Base-by-base conservation (phyloP, 345 rosid species). In the Psidium guajava region DNA sequence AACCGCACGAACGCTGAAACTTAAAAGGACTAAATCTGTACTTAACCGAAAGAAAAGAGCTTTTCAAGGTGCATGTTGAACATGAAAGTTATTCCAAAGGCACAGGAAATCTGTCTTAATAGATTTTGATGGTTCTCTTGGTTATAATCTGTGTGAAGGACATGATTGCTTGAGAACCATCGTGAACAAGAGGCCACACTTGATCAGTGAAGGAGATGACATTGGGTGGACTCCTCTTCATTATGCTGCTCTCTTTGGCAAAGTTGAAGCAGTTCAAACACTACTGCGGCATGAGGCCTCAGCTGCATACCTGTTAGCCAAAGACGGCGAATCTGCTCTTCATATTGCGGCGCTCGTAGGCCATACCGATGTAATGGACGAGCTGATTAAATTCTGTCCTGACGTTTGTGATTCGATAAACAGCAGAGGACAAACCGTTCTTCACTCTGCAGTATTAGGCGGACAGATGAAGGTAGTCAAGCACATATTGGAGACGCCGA, bases 221-320 rank as follows among this genome's bases (percentile, higher is more conserved):
- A 74, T 85, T 25, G 89, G 87, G 27, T 88, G 89, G 89, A 85
- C 87, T 53, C 86, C 87, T 53, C 82, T 88, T 42, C 89, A 86
- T 84, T 88, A 83, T 56, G 89, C 89, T 20, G 87, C 89, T 15
- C 84, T 75, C 47, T 83, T 61, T 15, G 86, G 87, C 22, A 64
- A 82, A 16, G 84, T 80, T 7, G 84, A 88, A 25, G 87, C 86
- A 44, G 57, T 84, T 27, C 47, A n/a, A 54, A 49, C 83, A 21
- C 54, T 88, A 25, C 51, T 88, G 49, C 44, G 32, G 61, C 52
- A 83, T 27, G 85, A 88, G 21, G 81, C 83, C 58, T 58, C 89
- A 0, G 58, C 87, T 8, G 85, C 87, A 9, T 83, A 88, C 89
- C 64, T 88, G 25, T 28, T 81, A 49, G 44, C 84, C 32, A 24